phyloP scores from a whole-genome alignment of 345 rosid species.

The Brassica carinata region DNA sequence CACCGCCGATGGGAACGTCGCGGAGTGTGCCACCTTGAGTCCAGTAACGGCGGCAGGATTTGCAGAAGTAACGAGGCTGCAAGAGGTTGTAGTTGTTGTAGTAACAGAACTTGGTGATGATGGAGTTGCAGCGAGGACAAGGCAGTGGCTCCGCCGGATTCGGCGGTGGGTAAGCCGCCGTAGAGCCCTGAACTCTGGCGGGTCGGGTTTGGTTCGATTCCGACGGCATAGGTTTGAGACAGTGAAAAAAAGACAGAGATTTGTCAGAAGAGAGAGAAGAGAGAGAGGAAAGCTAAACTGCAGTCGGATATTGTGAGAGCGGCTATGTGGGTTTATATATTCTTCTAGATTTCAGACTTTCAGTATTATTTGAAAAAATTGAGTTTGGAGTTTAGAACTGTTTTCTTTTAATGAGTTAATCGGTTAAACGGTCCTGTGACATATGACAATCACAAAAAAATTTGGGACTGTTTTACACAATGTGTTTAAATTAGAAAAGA shows the following conservation, averaged over 20 bases:
- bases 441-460: too few species aligned
- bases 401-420: too few species aligned
- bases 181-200: conserved; percentile 39
- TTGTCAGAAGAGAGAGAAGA: conserved; percentile 18
- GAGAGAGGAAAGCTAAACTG: conserved; percentile 28
- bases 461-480: too few species aligned
- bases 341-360: not conserved
- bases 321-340: conserved; percentile 28
- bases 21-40: conserved; percentile 96
- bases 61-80: conserved; percentile 96
- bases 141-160: conserved; percentile 78
- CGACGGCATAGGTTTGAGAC: conserved; percentile 40
- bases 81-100: conserved; percentile 94
- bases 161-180: conserved; percentile 55
- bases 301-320: conserved; percentile 36
- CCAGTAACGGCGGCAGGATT: conserved; percentile 96
- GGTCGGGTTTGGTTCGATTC: conserved; percentile 46
- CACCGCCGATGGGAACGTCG: conserved; percentile 91
- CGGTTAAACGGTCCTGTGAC: too few species aligned
- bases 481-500: too few species aligned
- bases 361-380: not conserved
- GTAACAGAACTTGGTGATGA: conserved; percentile 88
- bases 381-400: too few species aligned
- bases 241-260: conserved; percentile 9
- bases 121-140: conserved; percentile 90